These are phyloP conservation scores for Thermochaetoides thermophila DNA, from an alignment of 495 filamentous ascomycete species.

Conservation along the genomic window DNA sequence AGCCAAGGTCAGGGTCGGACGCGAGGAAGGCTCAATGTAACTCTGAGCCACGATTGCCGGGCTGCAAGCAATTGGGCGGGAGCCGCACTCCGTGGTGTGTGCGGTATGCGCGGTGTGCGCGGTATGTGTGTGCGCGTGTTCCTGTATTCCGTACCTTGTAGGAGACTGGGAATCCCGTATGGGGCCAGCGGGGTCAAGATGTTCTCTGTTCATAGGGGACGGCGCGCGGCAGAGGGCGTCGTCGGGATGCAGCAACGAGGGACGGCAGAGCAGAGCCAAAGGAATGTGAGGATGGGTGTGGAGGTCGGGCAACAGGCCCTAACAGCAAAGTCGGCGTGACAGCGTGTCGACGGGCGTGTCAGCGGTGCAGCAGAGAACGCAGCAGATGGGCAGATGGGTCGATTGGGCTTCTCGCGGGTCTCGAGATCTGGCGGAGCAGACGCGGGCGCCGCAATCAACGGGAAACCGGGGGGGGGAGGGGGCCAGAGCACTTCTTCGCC, in stretches of 20 bases:
- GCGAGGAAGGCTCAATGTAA: no score
- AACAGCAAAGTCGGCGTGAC: not conserved
- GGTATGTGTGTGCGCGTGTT: no score
- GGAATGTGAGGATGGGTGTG: slow-evolving; percentile 2
- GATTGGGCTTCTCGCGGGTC: not conserved
- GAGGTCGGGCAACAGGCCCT: slow-evolving; percentile 1
- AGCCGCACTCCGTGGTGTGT: no score
- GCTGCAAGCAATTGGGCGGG: slow-evolving; percentile 2
- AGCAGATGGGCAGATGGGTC: not conserved
- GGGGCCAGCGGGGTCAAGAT: slow-evolving; percentile 38
- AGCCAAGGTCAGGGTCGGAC: no score
- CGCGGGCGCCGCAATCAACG: slow-evolving; percentile 5
- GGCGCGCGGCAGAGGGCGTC: slow-evolving; percentile 5
- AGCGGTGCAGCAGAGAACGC: not conserved
- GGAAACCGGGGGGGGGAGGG: no score
- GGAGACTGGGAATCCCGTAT: slow-evolving; percentile 39
- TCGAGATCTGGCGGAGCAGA: slow-evolving; percentile 4
- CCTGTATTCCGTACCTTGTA: slow-evolving; percentile 22
- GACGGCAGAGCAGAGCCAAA: no score
- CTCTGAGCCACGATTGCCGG: no score
- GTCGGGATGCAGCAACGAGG: no score
- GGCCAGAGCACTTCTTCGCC: no score
- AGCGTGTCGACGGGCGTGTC: no score
- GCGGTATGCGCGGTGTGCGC: no score
- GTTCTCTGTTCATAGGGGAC: slow-evolving; percentile 38